phyloP scores from a whole-genome alignment of 352 stramenopile species.

The Phytophthora ramorum region DNA sequence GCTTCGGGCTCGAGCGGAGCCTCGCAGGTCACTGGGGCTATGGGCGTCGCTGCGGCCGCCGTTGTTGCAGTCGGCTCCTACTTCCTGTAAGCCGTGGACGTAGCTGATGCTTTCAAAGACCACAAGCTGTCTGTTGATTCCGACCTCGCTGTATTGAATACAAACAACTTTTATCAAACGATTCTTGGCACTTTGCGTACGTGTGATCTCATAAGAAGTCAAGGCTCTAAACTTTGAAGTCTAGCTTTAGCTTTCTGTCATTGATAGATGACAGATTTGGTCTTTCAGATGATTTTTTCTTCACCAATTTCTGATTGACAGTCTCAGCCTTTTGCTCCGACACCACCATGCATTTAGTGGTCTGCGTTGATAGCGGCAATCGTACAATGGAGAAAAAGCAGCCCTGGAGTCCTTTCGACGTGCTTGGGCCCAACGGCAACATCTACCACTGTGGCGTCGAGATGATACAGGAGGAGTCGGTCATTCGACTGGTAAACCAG shows the following conservation, averaged over 20 bases:
- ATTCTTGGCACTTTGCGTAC: too few species aligned
- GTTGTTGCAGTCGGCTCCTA: slow-evolving; percentile 35
- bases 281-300: neutral
- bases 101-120: neutral
- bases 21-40: slow-evolving; percentile 25
- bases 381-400: slow-evolving; percentile 1
- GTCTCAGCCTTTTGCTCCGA: neutral
- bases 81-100: slow-evolving; percentile 25
- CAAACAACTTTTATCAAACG: neutral
- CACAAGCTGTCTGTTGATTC: too few species aligned
- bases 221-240: too few species aligned
- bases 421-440: slow-evolving; percentile 1
- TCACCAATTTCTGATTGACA: neutral
- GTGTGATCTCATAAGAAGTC: too few species aligned
- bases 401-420: slow-evolving; percentile 5
- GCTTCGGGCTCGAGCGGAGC: slow-evolving; percentile 34
- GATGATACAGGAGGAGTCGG: neutral
- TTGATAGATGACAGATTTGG: neutral
- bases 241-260: neutral
- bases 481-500: slow-evolving; percentile 19
- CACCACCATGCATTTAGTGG: neutral
- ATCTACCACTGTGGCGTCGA: slow-evolving; percentile 15
- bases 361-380: neutral
- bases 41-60: slow-evolving; percentile 25
- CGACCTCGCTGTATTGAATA: neutral